Evolutionary conservation across 1,284 basidiomycete species (phyloP), one percentile per base, ranked within the genome.

Genomic region (Trichosporon inkin): DNA sequence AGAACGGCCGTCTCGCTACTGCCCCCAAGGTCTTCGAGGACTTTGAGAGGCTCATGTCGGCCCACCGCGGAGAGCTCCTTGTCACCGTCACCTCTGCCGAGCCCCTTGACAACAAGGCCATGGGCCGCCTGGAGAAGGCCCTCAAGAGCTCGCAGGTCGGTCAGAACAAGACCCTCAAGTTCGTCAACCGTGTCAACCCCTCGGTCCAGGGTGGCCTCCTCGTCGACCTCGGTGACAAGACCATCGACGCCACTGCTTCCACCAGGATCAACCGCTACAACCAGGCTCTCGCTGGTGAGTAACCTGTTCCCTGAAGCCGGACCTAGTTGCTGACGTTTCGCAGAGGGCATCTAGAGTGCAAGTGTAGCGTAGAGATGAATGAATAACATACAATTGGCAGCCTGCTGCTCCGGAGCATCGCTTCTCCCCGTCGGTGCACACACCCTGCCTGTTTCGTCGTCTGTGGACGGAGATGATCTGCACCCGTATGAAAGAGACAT

Each of bases 181-280:
- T 96, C 61, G 82, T 84, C 67, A 95, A 96, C 85, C 91, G 92
- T 89, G 88, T 96, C 72, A 93, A 95, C 82, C 86, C 91, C 52
- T 81, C 85, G 16, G 82, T 95, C 62, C 80, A 96, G 61, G 93
- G 92, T 62, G 95, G 95, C 59, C 81, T 98, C 63, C 83, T 96
- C 61, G 89, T 99, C 58, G 95, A 99, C 82, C 94, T 99, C 77
- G 96, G 92, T 68, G 95, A 98, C 83, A 94, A 94, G 84, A 93
- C 91, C 59, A 89, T 77, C 66, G 96, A 99, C 81, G 84, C 98
- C 66, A 92, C 90, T 70, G 94, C 96, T 57, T 87, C 88, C 56
- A 90, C 89, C 63, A 89, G 91, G 62, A 92, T 99, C 73, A 95
- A 88, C 79, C 93, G 93, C 81, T 86, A 97, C 77, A 98, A 97